Percentiles rank a stretch among this genome's conserved stretches.
Conservation (phyloP, 1,139 yeast species). For the Yamadazyma mexicana region DNA sequence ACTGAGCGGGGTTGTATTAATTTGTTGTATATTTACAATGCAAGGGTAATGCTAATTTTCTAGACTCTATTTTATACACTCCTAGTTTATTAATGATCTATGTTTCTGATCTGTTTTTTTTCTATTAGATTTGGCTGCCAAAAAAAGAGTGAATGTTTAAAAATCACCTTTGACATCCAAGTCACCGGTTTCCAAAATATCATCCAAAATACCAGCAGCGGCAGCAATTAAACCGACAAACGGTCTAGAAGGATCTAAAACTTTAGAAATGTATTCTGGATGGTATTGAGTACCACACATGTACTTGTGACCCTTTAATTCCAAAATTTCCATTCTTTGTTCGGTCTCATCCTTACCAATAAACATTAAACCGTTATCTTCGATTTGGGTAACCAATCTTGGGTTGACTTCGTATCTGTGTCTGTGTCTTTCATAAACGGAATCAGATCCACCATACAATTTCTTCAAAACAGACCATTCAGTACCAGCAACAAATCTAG, state of each 20-base stretch:
- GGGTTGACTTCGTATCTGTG: conserved; percentile 98
- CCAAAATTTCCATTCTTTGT: conserved; percentile 92
- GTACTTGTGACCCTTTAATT: conserved; percentile 78
- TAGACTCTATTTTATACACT: conserved; percentile 4
- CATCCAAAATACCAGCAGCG: conserved; percentile 73
- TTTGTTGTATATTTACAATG: conserved; percentile 1
- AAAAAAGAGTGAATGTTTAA: conserved; percentile 16
- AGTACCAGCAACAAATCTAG: conserved; percentile 70
- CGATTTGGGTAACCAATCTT: conserved; percentile 65
- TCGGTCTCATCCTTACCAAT: conserved; percentile 92
- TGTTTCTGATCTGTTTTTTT: neutral
- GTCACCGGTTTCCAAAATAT: conserved; percentile 49
- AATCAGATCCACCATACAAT: conserved; percentile 71
- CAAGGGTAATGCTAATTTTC: conserved; percentile 2
- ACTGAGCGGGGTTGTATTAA: neutral
- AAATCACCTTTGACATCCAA: conserved; percentile 49
- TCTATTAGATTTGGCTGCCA: neutral
- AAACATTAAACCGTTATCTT: conserved; percentile 75
- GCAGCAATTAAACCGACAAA: conserved; percentile 96
- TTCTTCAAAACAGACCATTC: conserved; percentile 74
- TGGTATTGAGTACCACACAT: conserved; percentile 97
- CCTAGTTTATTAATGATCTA: neutral
- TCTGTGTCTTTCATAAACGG: conserved; percentile 92
- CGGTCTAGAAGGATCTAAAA: conserved; percentile 94
- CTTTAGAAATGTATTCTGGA: conserved; percentile 96